phyloP scores from a whole-genome alignment of 139 green algal genomes.

The Chlorella sp. region DNA sequence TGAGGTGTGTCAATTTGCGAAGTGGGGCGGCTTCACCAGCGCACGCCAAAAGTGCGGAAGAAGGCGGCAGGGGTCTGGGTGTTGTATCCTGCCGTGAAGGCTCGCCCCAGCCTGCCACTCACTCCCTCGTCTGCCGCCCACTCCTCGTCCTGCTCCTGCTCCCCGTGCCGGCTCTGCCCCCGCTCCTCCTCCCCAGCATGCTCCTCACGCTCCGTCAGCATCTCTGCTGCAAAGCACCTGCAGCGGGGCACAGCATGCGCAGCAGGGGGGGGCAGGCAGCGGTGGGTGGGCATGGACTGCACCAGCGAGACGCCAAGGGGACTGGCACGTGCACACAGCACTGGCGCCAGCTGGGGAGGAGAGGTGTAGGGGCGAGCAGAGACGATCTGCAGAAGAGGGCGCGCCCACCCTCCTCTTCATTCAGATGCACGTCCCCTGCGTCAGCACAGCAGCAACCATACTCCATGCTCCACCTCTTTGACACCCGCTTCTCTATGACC shows the following conservation, averaged over 20 bases:
- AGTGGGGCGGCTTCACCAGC: not conserved
- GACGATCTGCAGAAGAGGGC: not conserved
- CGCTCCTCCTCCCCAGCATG: constrained; percentile 33
- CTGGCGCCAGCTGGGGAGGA: not conserved
- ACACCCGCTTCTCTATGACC: too few relatives aligned
- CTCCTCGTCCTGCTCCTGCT: constrained; percentile 7
- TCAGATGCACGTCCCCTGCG: too few relatives aligned
- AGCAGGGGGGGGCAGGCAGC: not conserved
- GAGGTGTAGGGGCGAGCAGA: not conserved
- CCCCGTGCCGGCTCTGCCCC: not conserved
- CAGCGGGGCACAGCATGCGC: not conserved
- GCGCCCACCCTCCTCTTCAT: too few relatives aligned
- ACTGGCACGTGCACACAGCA: not conserved
- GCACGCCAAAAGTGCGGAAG: not conserved
- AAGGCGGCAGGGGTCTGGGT: not conserved
- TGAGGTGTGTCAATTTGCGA: too few relatives aligned
- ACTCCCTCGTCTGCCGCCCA: constrained; percentile 30
- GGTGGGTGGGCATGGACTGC: not conserved
- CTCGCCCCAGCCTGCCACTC: constrained; percentile 41
- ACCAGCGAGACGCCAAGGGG: not conserved
- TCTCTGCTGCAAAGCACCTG: constrained; percentile 21
- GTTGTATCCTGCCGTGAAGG: constrained; percentile 40
- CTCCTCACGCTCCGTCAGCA: constrained; percentile 29
- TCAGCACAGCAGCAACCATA: too few relatives aligned
- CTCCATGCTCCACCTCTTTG: too few relatives aligned